Evolutionary conservation across 2,329 filamentous ascomycete species (phyloP).

Genomic region (Arthrobotrys sinensis): DNA sequence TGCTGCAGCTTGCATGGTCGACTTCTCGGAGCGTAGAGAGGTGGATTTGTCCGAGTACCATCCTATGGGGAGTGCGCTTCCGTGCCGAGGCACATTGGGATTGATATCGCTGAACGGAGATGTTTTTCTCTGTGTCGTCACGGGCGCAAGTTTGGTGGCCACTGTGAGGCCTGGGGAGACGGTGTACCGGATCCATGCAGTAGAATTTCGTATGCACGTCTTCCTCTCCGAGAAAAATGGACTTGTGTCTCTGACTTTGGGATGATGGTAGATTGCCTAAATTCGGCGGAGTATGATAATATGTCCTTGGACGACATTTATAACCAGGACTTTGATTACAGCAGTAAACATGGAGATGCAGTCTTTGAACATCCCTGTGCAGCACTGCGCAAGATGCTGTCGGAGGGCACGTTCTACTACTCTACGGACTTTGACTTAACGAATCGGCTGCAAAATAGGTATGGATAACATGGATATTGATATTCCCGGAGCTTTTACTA

Average conservation of each 20-base stretch:
- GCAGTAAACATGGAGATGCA: conserved; percentile 77
- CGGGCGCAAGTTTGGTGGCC: conserved; percentile 82
- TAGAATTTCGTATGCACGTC: conserved; percentile 79
- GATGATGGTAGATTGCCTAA: conserved; percentile 80
- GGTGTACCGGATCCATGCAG: conserved; percentile 85
- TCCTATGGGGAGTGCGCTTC: conserved; percentile 77
- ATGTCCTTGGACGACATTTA: conserved; percentile 73
- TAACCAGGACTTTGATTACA: conserved; percentile 71
- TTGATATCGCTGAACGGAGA: conserved; percentile 86
- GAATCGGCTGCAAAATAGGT: conserved; percentile 91
- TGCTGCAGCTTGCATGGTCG: conserved; percentile 83
- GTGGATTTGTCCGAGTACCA: conserved; percentile 83
- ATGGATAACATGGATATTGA: conserved; percentile 3
- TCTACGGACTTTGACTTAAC: conserved; percentile 98
- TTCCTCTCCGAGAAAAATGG: conserved; percentile 39
- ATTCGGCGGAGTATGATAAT: conserved; percentile 86
- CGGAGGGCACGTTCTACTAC: conserved; percentile 97
- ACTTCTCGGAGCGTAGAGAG: conserved; percentile 79
- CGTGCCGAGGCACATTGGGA: conserved; percentile 87
- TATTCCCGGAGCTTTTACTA: not conserved
- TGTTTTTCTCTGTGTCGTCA: conserved; percentile 92
- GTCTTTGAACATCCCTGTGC: conserved; percentile 88
- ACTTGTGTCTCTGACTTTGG: conserved; percentile 37
- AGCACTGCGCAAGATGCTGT: conserved; percentile 89
- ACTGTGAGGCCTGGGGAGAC: conserved; percentile 89